phyloP scores from a whole-genome alignment of 331 rosid genomes.

The Ulmus americana region DNA sequence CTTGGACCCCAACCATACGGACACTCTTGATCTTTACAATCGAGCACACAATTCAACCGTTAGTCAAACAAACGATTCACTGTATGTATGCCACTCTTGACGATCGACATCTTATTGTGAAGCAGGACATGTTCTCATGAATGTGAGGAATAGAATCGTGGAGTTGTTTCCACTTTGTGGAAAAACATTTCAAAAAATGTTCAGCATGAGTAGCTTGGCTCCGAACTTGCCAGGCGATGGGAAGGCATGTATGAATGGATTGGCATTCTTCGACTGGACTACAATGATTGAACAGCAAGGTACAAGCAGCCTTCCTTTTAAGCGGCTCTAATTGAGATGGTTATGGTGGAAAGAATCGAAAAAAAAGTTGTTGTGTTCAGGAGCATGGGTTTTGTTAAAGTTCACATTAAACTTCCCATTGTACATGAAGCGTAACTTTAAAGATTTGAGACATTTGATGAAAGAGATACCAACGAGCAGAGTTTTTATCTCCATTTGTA shows the following conservation, averaged over 20 bases:
- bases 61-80: not conserved
- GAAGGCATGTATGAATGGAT: not conserved
- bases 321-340: not conserved
- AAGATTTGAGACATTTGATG: no score
- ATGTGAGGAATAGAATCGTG: not conserved
- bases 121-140: not conserved
- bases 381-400: not conserved
- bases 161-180: not conserved
- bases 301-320: not conserved
- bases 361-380: conserved; percentile 1
- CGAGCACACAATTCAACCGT: conserved; percentile 34
- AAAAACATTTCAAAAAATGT: not conserved
- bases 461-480: no score
- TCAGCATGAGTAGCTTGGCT: conserved; percentile 1
- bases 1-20: conserved; percentile 64
- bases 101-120: not conserved
- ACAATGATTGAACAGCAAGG: not conserved
- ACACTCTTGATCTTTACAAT: conserved; percentile 54
- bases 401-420: no score
- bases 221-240: not conserved
- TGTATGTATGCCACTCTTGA: not conserved
- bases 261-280: conserved; percentile 9
- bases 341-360: not conserved
- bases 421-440: no score
- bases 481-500: no score